Percentiles rank a stretch among this genome's conserved stretches.
Evolutionary conservation across 2,329 filamentous ascomycete genomes (phyloP).

Genomic region (Didymella glomerata): DNA sequence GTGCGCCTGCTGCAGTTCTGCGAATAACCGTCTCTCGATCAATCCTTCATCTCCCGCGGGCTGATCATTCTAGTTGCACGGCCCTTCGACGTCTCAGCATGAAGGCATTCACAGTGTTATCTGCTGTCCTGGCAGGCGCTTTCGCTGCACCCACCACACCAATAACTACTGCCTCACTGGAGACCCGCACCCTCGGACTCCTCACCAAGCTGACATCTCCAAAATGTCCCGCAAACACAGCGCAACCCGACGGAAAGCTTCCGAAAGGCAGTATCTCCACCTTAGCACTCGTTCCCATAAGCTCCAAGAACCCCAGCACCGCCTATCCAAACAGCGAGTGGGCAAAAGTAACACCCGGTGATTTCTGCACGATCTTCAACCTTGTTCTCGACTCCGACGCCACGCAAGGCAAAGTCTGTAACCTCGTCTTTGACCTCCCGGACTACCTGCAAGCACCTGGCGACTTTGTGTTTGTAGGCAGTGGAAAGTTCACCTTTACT

Average conservation of each 20-base stretch:
- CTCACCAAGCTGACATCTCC: constrained; percentile 3
- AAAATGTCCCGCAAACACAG: constrained; percentile 30
- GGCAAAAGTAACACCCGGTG: constrained; percentile 37
- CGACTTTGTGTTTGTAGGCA: constrained; percentile 28
- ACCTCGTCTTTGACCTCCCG: constrained; percentile 43
- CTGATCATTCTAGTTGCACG: neutral
- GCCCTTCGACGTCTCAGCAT: constrained; percentile 21
- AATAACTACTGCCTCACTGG: constrained; percentile 27
- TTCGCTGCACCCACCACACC: constrained; percentile 44
- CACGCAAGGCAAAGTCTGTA: constrained; percentile 41
- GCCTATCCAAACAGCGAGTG: constrained; percentile 28
- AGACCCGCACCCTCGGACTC: constrained; percentile 33
- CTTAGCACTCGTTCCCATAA: constrained; percentile 35
- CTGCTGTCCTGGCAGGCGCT: constrained; percentile 49
- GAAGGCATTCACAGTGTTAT: constrained; percentile 44
- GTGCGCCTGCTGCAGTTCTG: neutral
- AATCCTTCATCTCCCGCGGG: no score
- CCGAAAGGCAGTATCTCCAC: constrained; percentile 31
- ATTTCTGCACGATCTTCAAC: constrained; percentile 46
- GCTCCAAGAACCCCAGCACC: constrained; percentile 28
- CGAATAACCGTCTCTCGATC: no score
- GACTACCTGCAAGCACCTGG: constrained; percentile 25
- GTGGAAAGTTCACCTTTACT: constrained; percentile 37
- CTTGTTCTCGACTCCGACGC: constrained; percentile 31
- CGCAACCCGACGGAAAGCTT: constrained; percentile 36